Evolutionary conservation across 345 rosid genomes (phyloP), one percentile per base, ranked within the genome.

Genomic region (Mangifera indica): DNA sequence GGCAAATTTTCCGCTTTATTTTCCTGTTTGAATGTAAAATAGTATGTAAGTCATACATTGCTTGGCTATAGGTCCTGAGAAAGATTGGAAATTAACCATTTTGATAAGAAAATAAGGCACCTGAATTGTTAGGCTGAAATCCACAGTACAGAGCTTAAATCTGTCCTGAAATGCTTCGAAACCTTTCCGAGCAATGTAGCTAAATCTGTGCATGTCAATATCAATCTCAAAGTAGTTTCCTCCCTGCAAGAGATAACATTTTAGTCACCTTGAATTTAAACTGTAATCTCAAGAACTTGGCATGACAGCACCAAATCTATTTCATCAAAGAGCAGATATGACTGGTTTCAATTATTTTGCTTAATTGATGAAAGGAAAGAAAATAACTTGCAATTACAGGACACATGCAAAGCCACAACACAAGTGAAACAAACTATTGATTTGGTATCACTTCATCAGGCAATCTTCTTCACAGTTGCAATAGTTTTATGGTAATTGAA

Each of bases 41-140:
- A 2, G 22, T 22, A 13, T 29, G 26, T 69, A 49, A 68, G 34
- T 25, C n/a, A 29, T 32, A 34, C 14, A 42, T 29, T 29, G 3
- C 1, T 26, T 37, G 20, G 32, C 20, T 29, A 37, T 15, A 26
- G 29, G 18, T 42, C 2, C 25, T 10, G 1, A 49, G 42, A 40
- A 11, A 40, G 15, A 57, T 10, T 7, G 24, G 17, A 54, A 29
- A 60, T 59, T 6, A 5, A 45, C n/a, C 49, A 22, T 40, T 69
- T 32, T 15, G 32, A 32, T 49, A 24, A 66, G 7, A 29, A 29
- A 29, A 11, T 73, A 61, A 22, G 26, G 48, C 77, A 88, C 93
- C 93, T 91, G 96, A 74, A 91, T 86, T 14, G 90, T 91, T 24
- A 91, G 86, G 65, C 89, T 91, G 78, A 91, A 88, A 80, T 88